Conservation (phyloP, 805 yeast species). For the Candida insectalens region DNA sequence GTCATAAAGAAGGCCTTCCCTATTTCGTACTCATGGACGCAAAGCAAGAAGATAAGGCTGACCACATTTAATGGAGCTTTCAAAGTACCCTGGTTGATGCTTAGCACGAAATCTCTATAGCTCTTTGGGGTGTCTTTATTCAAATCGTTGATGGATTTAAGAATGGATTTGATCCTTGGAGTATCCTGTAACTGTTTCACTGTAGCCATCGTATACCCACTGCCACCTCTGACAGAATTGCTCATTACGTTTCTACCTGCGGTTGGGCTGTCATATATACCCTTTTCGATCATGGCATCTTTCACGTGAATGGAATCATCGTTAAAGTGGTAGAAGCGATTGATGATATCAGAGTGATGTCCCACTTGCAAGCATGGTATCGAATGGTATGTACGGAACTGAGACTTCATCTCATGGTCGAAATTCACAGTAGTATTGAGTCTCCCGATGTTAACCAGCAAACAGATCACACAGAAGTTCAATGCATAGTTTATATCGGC, state of each 20-base stretch:
- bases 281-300: conserved; percentile 13
- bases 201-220: conserved; percentile 28
- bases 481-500: conserved; percentile 34
- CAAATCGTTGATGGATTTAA: conserved; percentile 80
- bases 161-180: conserved; percentile 80
- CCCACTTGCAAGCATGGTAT: conserved; percentile 81
- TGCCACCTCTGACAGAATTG: conserved; percentile 15
- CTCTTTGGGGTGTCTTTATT: conserved; percentile 38
- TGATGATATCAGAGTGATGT: conserved; percentile 28
- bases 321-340: conserved; percentile 16
- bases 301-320: conserved; percentile 8
- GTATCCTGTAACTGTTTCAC: conserved; percentile 89
- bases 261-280: not conserved
- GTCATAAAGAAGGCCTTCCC: conserved; percentile 20
- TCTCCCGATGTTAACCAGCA: conserved; percentile 85
- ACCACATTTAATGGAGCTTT: conserved; percentile 44
- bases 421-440: conserved; percentile 93
- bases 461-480: conserved; percentile 35
- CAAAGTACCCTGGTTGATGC: conserved; percentile 10
- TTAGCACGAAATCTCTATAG: conserved; percentile 33
- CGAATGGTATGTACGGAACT: conserved; percentile 85
- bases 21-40: conserved; percentile 41
- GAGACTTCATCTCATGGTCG: conserved; percentile 92
- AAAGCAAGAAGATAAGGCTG: conserved; percentile 63
- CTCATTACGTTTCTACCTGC: not conserved